These are phyloP conservation scores for Neurospora sp. DNA, from an alignment of 2,329 filamentous ascomycete species.

Conservation along the genomic window DNA sequence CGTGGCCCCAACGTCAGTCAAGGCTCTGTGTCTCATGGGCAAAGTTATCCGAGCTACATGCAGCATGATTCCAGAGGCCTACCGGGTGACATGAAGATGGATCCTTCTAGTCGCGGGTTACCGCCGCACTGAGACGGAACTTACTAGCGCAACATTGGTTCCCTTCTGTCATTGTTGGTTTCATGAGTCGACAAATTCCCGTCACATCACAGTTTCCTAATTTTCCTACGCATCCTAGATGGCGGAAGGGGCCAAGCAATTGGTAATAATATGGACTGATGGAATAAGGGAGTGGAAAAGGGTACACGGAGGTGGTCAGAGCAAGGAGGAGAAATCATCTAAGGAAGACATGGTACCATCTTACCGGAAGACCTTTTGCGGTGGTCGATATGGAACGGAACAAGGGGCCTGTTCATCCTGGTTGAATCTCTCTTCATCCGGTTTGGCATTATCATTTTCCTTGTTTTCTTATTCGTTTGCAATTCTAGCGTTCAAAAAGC, in stretches of 20 bases:
- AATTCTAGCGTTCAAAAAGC: neutral
- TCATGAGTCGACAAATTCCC: neutral
- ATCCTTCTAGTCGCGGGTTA: constrained; percentile 4
- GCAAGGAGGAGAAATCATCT: neutral
- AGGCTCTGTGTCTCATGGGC: constrained; percentile 1
- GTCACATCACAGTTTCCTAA: neutral
- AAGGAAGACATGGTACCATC: neutral
- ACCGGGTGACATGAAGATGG: constrained; percentile 5
- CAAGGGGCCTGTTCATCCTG: neutral
- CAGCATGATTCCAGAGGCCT: constrained; percentile 5
- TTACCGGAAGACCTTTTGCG: neutral
- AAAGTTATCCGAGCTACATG: constrained; percentile 6
- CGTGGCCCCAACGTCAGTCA: constrained; percentile 2
- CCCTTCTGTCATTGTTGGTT: neutral
- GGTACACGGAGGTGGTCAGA: neutral
- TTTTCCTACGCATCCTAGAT: neutral
- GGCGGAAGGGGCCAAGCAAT: neutral
- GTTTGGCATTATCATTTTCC: neutral
- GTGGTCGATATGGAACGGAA: neutral
- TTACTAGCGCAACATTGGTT: neutral
- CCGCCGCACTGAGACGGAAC: constrained; percentile 3
- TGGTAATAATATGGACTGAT: neutral
- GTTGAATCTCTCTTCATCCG: neutral
- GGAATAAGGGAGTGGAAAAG: neutral
- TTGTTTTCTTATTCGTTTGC: neutral